These are phyloP conservation scores for Peronospora belbahrii DNA, from an alignment of 352 stramenopile species.

Conservation along the genomic window DNA sequence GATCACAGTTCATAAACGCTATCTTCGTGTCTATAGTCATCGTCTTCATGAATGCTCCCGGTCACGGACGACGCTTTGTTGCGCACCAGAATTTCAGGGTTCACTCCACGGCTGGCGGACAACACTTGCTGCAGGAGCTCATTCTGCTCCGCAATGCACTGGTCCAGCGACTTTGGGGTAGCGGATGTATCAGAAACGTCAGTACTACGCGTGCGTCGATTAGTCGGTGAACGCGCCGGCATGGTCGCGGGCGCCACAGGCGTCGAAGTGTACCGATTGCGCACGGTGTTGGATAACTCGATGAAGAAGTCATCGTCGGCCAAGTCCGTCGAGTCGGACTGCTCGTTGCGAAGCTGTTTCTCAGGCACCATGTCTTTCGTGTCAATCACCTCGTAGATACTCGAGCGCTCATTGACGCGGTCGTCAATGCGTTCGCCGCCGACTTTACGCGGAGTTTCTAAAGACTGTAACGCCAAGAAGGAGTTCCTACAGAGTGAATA, in stretches of 20 bases:
- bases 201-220: constrained; percentile 23
- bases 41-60: constrained; percentile 17
- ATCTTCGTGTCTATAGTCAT: constrained; percentile 18
- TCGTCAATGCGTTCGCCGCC: constrained; percentile 11
- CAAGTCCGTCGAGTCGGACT: constrained; percentile 7
- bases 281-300: constrained; percentile 9
- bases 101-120: constrained; percentile 23
- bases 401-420: constrained; percentile 24
- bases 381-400: constrained; percentile 36
- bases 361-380: constrained; percentile 31
- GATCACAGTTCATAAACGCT: constrained; percentile 28
- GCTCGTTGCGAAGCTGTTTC: constrained; percentile 21
- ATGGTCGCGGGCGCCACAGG: constrained; percentile 15
- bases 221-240: constrained; percentile 1
- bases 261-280: constrained; percentile 26
- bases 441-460: constrained; percentile 13
- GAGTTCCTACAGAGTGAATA: constrained; percentile 22
- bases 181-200: constrained; percentile 13
- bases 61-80: constrained; percentile 12
- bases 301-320: constrained; percentile 13
- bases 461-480: constrained; percentile 23
- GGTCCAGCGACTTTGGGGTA: constrained; percentile 24
- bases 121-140: constrained; percentile 33
- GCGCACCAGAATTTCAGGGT: constrained; percentile 2
- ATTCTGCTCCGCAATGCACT: constrained; percentile 36